A percentile compares a stretch with the other conserved stretches of the same genome.
These are phyloP conservation scores for Diaporthe vexans DNA, from an alignment of 2,329 filamentous ascomycete species.

Conservation along the genomic window DNA sequence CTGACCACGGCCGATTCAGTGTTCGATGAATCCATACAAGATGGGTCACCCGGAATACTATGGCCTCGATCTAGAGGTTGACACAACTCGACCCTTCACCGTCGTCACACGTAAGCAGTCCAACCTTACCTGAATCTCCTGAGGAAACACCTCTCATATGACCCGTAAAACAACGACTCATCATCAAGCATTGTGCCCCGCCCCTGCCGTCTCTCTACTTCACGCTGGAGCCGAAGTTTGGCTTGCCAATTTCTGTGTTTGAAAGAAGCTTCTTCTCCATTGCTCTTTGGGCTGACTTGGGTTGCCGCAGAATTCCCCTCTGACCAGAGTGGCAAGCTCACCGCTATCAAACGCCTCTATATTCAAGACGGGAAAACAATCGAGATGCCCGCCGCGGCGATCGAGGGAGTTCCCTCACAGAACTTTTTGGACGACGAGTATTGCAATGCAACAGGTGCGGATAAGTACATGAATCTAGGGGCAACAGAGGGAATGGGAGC, in stretches of 20 bases:
- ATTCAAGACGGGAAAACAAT: slow-evolving; percentile 62
- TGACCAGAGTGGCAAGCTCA: slow-evolving; percentile 51
- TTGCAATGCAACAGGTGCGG: slow-evolving; percentile 43
- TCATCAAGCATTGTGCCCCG: too few relatives aligned
- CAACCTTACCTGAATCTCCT: neutral
- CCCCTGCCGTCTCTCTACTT: neutral
- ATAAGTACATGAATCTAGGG: slow-evolving; percentile 46
- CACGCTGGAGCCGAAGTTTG: neutral
- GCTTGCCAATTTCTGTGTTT: too few relatives aligned
- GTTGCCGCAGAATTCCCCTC: slow-evolving; percentile 56
- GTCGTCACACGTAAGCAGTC: slow-evolving; percentile 60
- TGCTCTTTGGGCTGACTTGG: neutral
- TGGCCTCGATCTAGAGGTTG: slow-evolving; percentile 52
- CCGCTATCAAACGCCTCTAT: slow-evolving; percentile 64
- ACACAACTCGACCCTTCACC: slow-evolving; percentile 55
- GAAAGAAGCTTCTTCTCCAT: neutral
- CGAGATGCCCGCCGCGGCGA: slow-evolving; percentile 51
- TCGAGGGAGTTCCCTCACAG: neutral
- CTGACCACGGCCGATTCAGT: slow-evolving; percentile 40
- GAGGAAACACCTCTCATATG: neutral
- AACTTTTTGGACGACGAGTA: slow-evolving; percentile 45
- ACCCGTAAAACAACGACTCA: too few relatives aligned
- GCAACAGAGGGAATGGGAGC: slow-evolving; percentile 58
- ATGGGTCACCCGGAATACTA: slow-evolving; percentile 49
- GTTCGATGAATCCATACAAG: slow-evolving; percentile 52